A percentile compares a stretch with the other conserved stretches of the same genome.
Conservation (phyloP, 441 rosid species). For the Brassica balearica region DNA sequence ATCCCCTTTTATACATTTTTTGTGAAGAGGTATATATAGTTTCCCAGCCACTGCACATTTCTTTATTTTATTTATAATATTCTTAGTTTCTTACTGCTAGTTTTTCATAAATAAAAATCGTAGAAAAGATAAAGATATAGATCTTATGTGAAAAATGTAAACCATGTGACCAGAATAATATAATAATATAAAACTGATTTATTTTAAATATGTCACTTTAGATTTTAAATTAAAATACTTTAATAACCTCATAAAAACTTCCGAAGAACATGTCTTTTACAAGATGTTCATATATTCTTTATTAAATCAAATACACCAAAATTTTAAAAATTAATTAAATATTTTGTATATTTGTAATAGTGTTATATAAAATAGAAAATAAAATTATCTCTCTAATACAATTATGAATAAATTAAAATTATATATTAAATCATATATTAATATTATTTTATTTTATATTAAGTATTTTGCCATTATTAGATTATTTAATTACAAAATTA, state of each 20-base stretch:
- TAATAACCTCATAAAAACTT: neutral
- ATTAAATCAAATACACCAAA: neutral
- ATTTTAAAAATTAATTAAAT: neutral
- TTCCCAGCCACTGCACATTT: neutral
- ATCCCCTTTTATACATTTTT: too few species aligned
- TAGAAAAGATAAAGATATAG: neutral
- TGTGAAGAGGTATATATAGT: neutral
- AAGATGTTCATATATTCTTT: neutral
- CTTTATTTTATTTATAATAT: neutral
- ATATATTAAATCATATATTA: neutral
- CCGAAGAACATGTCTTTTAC: neutral
- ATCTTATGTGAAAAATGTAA: neutral
- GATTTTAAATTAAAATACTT: neutral
- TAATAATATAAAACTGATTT: neutral
- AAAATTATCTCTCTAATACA: neutral
- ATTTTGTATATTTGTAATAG: neutral
- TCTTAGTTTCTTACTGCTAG: neutral
- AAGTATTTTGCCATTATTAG: neutral
- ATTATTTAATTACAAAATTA: neutral
- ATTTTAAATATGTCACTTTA: neutral
- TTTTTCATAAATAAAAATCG: neutral
- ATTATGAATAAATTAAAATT: neutral
- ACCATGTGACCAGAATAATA: neutral
- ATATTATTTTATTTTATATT: neutral
- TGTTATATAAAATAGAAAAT: neutral